Evolutionary conservation across 2,329 filamentous ascomycete genomes (phyloP), one percentile per base, ranked within the genome.

Genomic region (Aspergillus neoniger): DNA sequence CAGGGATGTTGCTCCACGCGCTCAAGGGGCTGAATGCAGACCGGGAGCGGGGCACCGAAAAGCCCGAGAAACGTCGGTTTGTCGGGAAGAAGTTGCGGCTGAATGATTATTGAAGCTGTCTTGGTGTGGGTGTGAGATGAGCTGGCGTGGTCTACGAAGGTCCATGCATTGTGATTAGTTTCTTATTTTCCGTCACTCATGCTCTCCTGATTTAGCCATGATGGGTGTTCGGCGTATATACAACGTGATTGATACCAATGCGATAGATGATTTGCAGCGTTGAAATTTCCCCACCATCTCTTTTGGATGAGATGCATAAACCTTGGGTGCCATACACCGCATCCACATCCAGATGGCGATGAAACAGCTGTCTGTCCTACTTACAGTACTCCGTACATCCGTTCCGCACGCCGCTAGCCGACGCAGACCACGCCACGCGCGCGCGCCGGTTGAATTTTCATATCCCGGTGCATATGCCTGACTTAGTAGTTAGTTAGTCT

Each of bases 1-100:
- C 94, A 0, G 94, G 94, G 14, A 96, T 97, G 92, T 85, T 97
- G 5, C 82, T 95, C 23, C 91, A 96, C 74, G 92, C 92, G 1
- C 86, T 96, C 60, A 93, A 93, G 73, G 89, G 88, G 2, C 63
- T 75, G 32, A 65, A 63, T 47, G 71, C 70, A 23, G 70, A 76
- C 48, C 70, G 71, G 50, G 76, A 77, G 51, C 73, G 74, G 59
- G 65, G 65, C 19, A 55, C 62, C 39, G 74, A 80, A 17, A 76
- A 76, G 57, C 70, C 76, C 8, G 71, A 68, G 41, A 73, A 72
- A 55, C 73, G 75, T 59, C 72, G 73, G 55, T 74, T 80, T 57
- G 77, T 82, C 48, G 80, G 80, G 17, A 82, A 82, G 74, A 81
- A 79, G 64, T 67, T 82, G 58, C 75, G 78, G 63, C 70, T 82